A percentile compares a stretch with the other conserved stretches of the same genome.
Conservation (phyloP, 371 early-diverging fungal species). For the Mucor sp. region DNA sequence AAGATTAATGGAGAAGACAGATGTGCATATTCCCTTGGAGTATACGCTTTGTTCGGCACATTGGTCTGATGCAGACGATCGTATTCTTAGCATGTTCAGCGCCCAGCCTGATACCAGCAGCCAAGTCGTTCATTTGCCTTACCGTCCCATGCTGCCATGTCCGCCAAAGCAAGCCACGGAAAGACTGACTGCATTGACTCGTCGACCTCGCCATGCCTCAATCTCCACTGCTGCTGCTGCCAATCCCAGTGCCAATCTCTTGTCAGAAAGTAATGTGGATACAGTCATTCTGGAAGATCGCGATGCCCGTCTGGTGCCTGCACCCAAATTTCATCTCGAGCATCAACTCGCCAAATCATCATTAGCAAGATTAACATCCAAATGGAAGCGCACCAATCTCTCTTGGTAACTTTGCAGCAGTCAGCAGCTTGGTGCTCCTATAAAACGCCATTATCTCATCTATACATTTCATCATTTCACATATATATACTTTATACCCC, state of each 20-base stretch:
- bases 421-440: neutral
- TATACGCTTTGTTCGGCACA: conserved; percentile 37
- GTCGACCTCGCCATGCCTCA: conserved; percentile 1
- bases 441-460: neutral
- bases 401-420: neutral
- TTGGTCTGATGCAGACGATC: conserved; percentile 32
- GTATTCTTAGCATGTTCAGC: conserved; percentile 26
- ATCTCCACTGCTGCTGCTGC: neutral
- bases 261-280: neutral
- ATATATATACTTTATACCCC: neutral
- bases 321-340: neutral
- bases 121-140: conserved; percentile 4
- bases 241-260: neutral
- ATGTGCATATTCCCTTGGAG: conserved; percentile 34
- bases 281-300: neutral
- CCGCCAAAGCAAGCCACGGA: neutral
- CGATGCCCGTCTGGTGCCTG: neutral
- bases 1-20: conserved; percentile 62
- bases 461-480: neutral
- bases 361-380: neutral
- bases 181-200: neutral
- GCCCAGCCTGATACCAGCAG: conserved; percentile 3
- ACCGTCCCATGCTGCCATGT: conserved; percentile 13
- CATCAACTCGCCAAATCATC: neutral
- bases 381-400: neutral